Conservation (phyloP, 2,329 filamentous ascomycete species). For the Fusarium sp. region DNA sequence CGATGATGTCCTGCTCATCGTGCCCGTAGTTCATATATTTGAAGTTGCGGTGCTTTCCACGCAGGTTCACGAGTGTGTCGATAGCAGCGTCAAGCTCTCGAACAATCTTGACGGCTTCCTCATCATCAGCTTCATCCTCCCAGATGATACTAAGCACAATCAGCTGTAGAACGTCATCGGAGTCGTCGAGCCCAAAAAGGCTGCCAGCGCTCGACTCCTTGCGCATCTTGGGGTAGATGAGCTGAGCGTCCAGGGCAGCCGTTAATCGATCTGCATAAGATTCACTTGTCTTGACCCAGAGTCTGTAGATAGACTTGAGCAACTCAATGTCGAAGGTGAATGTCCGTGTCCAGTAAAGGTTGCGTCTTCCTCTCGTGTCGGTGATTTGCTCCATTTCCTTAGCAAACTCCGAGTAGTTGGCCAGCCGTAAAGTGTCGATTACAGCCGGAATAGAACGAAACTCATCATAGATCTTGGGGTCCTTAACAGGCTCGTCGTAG, state of each 20-base stretch:
- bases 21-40: neutral
- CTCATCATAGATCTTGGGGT: neutral
- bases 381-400: neutral
- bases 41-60: neutral
- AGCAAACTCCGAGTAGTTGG: neutral
- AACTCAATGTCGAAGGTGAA: neutral
- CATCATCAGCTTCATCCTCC: neutral
- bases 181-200: neutral
- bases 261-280: neutral
- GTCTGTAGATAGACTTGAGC: neutral
- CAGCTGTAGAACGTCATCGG: neutral
- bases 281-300: neutral
- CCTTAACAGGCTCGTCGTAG: neutral
- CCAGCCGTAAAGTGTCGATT: neutral
- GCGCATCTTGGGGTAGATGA: neutral
- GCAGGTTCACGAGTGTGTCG: fast-evolving
- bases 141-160: neutral
- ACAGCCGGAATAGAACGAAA: neutral
- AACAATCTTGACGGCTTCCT: neutral
- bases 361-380: neutral
- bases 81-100: neutral
- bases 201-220: neutral
- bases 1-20: neutral
- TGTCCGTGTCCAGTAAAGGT: neutral
- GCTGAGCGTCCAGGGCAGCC: neutral